Evolutionary conservation across 495 filamentous ascomycete species (phyloP).

Genomic region (Usnea hakonensis): DNA sequence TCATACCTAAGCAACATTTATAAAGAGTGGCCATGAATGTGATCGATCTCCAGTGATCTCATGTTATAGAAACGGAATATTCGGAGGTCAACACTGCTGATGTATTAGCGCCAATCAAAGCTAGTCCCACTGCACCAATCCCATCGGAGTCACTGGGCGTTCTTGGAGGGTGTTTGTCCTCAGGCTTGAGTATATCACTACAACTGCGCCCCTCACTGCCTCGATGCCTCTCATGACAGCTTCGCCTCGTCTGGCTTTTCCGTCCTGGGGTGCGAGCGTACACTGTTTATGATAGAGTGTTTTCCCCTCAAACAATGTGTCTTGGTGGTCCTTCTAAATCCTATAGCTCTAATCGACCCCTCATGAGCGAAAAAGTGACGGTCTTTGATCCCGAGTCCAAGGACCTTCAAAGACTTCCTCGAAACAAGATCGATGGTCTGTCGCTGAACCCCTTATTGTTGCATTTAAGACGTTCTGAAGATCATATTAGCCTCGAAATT

Average conservation of each 20-base stretch:
- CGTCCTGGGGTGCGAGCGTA: background rate
- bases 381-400: slow-evolving; percentile 7
- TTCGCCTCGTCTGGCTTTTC: background rate
- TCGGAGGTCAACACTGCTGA: no score
- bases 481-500: background rate
- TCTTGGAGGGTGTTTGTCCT: no score
- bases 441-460: background rate
- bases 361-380: background rate
- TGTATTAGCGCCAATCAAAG: no score
- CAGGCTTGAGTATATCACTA: background rate
- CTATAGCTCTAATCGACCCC: background rate
- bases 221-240: background rate
- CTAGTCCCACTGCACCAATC: no score
- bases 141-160: no score
- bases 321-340: background rate
- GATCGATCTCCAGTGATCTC: no score
- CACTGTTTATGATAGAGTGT: background rate
- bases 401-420: background rate
- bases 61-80: no score
- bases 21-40: no score
- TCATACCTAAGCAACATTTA: no score
- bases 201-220: background rate
- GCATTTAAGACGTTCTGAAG: background rate
- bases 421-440: background rate
- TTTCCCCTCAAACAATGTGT: background rate